Base-by-base conservation (phyloP, 495 filamentous ascomycete species). In the Lasiosphaeria hispida region DNA sequence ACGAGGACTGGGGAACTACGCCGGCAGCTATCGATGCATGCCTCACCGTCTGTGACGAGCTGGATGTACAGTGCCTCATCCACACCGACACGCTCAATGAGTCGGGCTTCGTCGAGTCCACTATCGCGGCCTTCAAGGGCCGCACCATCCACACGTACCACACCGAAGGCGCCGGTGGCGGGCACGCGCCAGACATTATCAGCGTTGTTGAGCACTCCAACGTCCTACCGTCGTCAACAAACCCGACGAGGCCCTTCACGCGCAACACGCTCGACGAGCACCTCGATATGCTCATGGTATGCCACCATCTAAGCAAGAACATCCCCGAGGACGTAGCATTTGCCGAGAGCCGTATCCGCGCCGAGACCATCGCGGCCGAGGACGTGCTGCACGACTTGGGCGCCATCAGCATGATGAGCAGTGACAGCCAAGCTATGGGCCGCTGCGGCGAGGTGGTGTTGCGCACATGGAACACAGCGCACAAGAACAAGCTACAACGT, bases 61-160 rank as follows among this genome's bases (percentile, higher is more conserved):
- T 88, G 42, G 94, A 98, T 60, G 83, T 97, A 42, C 94, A 98
- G 65, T 95, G 90, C 63, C 86, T 97, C 57, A 97, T 98, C 67
- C 94, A 98, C 70, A 97, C 94, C 3, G 94, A 98, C 72, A 98
- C 94, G 0, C 83, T 98, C 42, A 98, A 98, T 73, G 94, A 98
- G 73, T 93, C 90, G 43, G 94, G 94, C 18, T 98, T 96, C 71
- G 94, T 98, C 41, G 95, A 97, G 72, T 87, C 91, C 58, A 96
- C 93, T 38, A 87, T 96, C 60, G 80, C 80, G 17, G 86, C 95
- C 30, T 90, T 97, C 81, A 91, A 91, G 71, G 81, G 85, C 66
- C 89, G 94, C 55, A 89, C 91, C 5, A 96, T 98, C 64, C 94
- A 98, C 77, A 96, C 94, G 11, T 98, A 98, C 75, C 94, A 98